Evolutionary conservation across 257 asterid genomes (phyloP), one percentile per base, ranked within the genome.

Genomic region (Rhazya stricta): DNA sequence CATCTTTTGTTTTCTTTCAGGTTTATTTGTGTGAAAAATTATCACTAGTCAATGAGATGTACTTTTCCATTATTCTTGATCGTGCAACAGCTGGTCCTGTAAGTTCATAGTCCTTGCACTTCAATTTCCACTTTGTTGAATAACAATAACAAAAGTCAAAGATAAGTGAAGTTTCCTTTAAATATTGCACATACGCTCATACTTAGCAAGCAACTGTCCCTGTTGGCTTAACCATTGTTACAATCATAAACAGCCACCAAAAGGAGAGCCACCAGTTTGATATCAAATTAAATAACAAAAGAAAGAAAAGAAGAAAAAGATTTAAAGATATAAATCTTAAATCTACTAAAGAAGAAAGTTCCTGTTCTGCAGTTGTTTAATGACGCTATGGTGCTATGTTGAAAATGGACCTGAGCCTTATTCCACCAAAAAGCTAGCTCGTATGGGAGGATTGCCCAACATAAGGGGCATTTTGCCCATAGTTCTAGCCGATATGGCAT

Each of bases 11-110:
- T 67, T 43, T 65, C 16, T 75, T 79, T 74, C 96, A 95, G 99
- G 93, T 95, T 77, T 95, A 95, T 83, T 84, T 95, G 87, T 89
- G 94, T 79, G 96, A 95, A 85, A 95, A 92, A 84, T 75, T 95
- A 74, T 87, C 96, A n/a, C 90, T 95, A 78, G 98, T 95, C 84
- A 95, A 95, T 79, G 99, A 95, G 89, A 95, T 95, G 99, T 95
- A 95, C 87, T 95, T 95, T 46, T 97, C 99, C 78, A 95, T 95
- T 71, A 95, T 96, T 77, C 98, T 95, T 72, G 99, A 95, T 72
- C 99, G 97, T 78, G 84, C 74, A 85, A 79, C 96, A 65, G 96
- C 99, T 81, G 99, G 99, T 71, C 99, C 99, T 75, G 99, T 94
- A 89, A 89, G 99, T 90, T 79, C 56, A 16, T 32, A 58, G 71